A percentile compares a stretch with the other conserved stretches of the same genome.
Evolutionary conservation across 768 basidiomycete genomes (phyloP).

Genomic region (Xerocomus spinulosus): DNA sequence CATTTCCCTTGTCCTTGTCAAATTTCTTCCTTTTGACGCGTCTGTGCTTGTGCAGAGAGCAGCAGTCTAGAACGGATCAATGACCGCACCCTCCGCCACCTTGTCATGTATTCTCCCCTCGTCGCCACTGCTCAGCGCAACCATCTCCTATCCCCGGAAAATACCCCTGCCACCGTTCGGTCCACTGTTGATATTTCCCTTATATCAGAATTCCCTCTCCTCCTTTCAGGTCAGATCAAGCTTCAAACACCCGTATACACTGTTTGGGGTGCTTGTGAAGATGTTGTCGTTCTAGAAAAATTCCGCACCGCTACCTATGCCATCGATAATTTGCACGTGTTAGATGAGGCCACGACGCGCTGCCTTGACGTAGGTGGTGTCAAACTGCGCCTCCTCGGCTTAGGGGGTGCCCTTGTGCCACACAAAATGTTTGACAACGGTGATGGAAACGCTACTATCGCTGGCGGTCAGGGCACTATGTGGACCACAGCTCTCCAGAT

Average conservation of each 20-base stretch:
- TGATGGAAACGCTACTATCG: conserved; percentile 93
- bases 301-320: conserved; percentile 78
- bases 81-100: conserved; percentile 93
- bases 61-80: conserved; percentile 84
- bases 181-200: conserved; percentile 69
- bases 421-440: conserved; percentile 97
- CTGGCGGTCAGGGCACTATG: conserved; percentile 97
- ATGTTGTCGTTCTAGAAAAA: conserved; percentile 89
- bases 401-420: conserved; percentile 91
- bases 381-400: conserved; percentile 88
- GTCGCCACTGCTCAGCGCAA: conserved; percentile 79
- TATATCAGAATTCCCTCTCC: conserved; percentile 90
- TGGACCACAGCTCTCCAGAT: conserved; percentile 98
- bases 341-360: conserved; percentile 95
- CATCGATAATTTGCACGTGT: conserved; percentile 84
- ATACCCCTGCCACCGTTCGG: conserved; percentile 64
- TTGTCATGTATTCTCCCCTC: conserved; percentile 94
- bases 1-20: neutral
- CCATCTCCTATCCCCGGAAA: conserved; percentile 70
- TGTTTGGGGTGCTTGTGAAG: conserved; percentile 97
- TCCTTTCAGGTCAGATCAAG: conserved; percentile 86
- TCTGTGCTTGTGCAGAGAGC: conserved; percentile 47
- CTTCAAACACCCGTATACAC: conserved; percentile 92
- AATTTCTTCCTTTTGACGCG: conserved; percentile 14
- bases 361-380: conserved; percentile 89